Conservation (phyloP, 225 moss, liverwort and hornwort genomes). For the Polytrichum formosum region DNA sequence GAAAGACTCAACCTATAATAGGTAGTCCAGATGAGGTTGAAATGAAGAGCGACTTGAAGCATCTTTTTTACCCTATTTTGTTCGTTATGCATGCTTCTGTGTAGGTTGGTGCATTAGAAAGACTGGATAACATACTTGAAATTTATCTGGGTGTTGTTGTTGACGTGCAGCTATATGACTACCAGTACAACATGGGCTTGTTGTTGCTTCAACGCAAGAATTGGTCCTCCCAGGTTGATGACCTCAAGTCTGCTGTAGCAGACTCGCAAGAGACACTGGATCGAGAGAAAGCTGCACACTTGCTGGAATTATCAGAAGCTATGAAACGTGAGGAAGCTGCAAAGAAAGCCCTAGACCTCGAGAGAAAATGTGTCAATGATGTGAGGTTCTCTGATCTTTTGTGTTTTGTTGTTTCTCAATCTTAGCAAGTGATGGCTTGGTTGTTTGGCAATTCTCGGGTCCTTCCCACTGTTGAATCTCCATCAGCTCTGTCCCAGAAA, state of each 20-base stretch:
- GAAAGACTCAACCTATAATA: no score
- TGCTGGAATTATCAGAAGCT: slow-evolving; percentile 75
- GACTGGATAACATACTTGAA: neutral
- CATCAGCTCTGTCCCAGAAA: no score
- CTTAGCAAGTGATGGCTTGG: no score
- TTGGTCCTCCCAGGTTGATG: slow-evolving; percentile 79
- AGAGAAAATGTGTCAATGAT: slow-evolving; percentile 87
- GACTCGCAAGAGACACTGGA: slow-evolving; percentile 78
- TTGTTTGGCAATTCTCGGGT: no score
- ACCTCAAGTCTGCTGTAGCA: slow-evolving; percentile 56
- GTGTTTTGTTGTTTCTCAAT: no score
- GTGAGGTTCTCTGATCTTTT: slow-evolving; percentile 43
- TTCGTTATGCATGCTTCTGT: no score
- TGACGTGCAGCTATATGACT: slow-evolving; percentile 83
- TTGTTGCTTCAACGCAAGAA: slow-evolving; percentile 87
- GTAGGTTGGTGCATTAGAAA: no score
- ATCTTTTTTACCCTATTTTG: no score
- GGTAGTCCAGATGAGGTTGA: no score
- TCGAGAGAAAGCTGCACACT: slow-evolving; percentile 89
- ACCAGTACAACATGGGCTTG: slow-evolving; percentile 99
- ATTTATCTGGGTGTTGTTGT: neutral
- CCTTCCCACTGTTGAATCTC: no score
- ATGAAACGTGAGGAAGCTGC: slow-evolving; percentile 67
- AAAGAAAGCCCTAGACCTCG: slow-evolving; percentile 71
- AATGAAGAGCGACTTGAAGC: no score